Percentiles rank a stretch among this genome's conserved stretches.
phyloP scores from a whole-genome alignment of 164 flowering plant genomes.

The Buxus sempervirens region DNA sequence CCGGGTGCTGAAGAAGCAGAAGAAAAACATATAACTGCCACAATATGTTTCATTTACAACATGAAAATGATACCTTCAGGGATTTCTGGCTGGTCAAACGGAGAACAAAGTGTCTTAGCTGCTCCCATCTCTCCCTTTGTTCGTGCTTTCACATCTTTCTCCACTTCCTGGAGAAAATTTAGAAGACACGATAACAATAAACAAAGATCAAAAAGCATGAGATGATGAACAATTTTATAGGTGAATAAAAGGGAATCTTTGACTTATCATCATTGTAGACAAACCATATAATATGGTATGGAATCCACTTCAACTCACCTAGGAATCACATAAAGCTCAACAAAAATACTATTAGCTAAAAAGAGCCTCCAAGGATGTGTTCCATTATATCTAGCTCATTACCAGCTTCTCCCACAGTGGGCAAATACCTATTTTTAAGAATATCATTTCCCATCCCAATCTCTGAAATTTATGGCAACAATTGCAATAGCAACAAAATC shows the following conservation, averaged over 20 bases:
- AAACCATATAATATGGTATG: no score
- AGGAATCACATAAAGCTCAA: background rate
- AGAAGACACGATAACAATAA: background rate
- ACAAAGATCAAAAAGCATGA: background rate
- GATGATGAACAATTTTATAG: background rate
- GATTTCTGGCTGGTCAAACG: constrained; percentile 82
- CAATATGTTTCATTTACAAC: background rate
- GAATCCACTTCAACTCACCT: background rate
- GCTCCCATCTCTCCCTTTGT: constrained; percentile 93
- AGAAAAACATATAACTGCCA: background rate
- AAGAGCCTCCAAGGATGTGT: background rate
- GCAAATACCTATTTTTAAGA: no score
- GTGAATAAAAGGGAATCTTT: background rate
- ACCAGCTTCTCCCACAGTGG: no score
- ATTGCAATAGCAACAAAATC: no score
- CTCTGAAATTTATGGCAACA: no score
- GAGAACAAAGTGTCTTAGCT: constrained; percentile 80
- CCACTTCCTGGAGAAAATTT: constrained; percentile 57
- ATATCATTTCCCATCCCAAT: no score
- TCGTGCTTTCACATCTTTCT: constrained; percentile 74
- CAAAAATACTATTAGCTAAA: background rate
- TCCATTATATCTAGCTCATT: background rate
- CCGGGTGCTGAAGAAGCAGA: background rate
- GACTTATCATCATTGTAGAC: background rate
- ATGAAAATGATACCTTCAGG: constrained; percentile 57